A percentile compares a stretch with the other conserved stretches of the same genome.
Evolutionary conservation across 2,329 filamentous ascomycete species (phyloP).

Genomic region (Emericellopsis atlantica): DNA sequence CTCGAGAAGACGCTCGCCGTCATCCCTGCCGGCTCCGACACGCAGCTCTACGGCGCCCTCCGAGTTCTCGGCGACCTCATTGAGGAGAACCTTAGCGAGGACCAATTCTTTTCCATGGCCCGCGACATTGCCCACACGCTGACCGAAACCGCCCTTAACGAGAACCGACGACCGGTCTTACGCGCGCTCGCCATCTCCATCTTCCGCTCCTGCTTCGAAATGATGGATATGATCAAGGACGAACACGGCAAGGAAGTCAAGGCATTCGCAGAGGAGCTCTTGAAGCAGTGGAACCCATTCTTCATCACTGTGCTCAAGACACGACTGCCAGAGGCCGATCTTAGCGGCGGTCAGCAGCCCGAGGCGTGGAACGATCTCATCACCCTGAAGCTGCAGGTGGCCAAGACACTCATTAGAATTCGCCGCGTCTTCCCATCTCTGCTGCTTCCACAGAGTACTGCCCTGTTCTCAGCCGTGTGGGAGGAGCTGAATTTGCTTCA

Average conservation of each 20-base stretch:
- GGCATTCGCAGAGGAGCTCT: constrained; percentile 75
- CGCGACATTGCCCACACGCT: constrained; percentile 73
- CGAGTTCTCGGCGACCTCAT: constrained; percentile 82
- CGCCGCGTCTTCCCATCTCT: constrained; percentile 71
- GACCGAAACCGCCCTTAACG: constrained; percentile 69
- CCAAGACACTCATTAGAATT: constrained; percentile 87
- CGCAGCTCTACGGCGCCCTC: constrained; percentile 78
- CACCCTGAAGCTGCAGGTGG: constrained; percentile 82
- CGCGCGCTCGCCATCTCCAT: constrained; percentile 81
- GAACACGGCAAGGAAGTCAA: constrained; percentile 81
- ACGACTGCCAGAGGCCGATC: constrained; percentile 52
- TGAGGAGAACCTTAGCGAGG: constrained; percentile 85
- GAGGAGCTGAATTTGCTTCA: constrained; percentile 68
- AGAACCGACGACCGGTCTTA: constrained; percentile 59
- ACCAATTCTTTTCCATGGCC: constrained; percentile 88
- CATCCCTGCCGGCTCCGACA: constrained; percentile 63
- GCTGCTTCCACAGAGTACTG: constrained; percentile 69
- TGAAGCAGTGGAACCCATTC: constrained; percentile 80
- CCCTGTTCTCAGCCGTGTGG: constrained; percentile 81
- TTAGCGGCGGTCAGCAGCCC: constrained; percentile 34
- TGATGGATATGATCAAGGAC: constrained; percentile 92
- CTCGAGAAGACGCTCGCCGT: constrained; percentile 68
- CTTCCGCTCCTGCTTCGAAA: constrained; percentile 85
- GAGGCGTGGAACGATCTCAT: constrained; percentile 70
- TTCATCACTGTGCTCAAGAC: constrained; percentile 70